Evolutionary conservation across 2,329 filamentous ascomycete species (phyloP), one percentile per base, ranked within the genome.

Genomic region (Cylindrodendrum hubeiense): DNA sequence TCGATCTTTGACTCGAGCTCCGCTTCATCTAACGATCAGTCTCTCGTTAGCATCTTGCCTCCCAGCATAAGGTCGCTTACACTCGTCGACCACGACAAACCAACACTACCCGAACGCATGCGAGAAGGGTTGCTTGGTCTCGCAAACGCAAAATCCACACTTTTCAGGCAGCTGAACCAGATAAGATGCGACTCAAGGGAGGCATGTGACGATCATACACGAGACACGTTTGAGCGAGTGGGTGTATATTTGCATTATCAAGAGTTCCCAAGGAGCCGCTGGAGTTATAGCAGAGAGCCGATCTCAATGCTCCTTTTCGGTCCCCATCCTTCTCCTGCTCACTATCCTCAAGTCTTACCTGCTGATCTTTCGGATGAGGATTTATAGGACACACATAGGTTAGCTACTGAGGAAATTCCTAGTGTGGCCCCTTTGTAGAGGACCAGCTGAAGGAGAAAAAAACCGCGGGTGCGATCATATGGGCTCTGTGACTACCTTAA

Each of bases 161-260:
- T 44, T 44, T 44, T 44, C 52, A 55, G 21, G 24, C 52, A 44
- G 52, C 39, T 55, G 13, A 55, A 44, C 13, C 34, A 44, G 15
- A 30, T 55, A 55, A 26, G 52, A 55, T 55, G 52, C 28, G 37
- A 55, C 39, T 55, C 37, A 12, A 33, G 33, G 34, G 37, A 55
- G 37, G 37, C 52, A 55, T 55, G 52, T 37, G 52, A 55, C 24
- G 37, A 55, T 17, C 9, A 55, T 19, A n/a, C 22, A 28, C 19
- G 37, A 19, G 6, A n/a, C 39, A 44, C 22, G 52, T 55, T 55
- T 44, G 39, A 55, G 37, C 12, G 21, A 43, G 17, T 44, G 15
- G 52, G 39, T 30, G 28, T 44, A 13, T 22, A 55, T 30, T 44
- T 55, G 10, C 5, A 15, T n/a, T 55, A 55, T 44, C 52, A 44